Evolutionary conservation across 148 eudicot species (phyloP), one percentile per base, ranked within the genome.

Genomic region (Polygonum maritimum): DNA sequence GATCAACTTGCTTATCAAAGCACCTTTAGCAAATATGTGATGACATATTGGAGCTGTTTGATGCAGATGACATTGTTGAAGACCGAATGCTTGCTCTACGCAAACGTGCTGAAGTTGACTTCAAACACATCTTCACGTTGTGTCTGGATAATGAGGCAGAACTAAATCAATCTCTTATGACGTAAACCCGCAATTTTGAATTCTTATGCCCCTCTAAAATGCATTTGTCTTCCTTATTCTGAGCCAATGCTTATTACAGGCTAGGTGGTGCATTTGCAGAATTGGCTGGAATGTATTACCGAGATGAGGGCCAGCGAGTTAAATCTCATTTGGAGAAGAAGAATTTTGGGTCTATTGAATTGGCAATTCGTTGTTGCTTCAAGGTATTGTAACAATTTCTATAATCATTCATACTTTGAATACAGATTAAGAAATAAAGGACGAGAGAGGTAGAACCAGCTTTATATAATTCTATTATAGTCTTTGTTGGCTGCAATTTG

Each of bases 21-120:
- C 39, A 63, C 69, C 7, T 26, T 3, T 63, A 4, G 13, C 36
- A 60, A 21, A 19, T 60, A 39, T 11, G 14, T 58, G 18, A 22
- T 44, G 41, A 48, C 70, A 55, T 79, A 36, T 35, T 67, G 33
- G 78, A 76, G 41, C 73, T 58, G 40, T 73, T 45, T 84, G 78
- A 49, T 82, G 81, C 87, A 95, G 99, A 87, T 88, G 89, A 84
- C 7, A 76, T 85, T 71, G 91, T 82, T 81, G 98, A 95, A 84
- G 99, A 95, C 78, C 92, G 94, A 71, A 87, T 89, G 88, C 79
- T 83, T 81, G 90, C 99, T 76, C 72, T 95, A 76, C 90, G 97
- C 60, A 92, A 95, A 82, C 97, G 98, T 79, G 99, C 94, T 67
- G 99, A 95, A 85, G 83, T 95, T 39, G 99, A 95, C 75, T 76